phyloP scores from a whole-genome alignment of 2,329 filamentous ascomycete species.

The Exophiala sp. region DNA sequence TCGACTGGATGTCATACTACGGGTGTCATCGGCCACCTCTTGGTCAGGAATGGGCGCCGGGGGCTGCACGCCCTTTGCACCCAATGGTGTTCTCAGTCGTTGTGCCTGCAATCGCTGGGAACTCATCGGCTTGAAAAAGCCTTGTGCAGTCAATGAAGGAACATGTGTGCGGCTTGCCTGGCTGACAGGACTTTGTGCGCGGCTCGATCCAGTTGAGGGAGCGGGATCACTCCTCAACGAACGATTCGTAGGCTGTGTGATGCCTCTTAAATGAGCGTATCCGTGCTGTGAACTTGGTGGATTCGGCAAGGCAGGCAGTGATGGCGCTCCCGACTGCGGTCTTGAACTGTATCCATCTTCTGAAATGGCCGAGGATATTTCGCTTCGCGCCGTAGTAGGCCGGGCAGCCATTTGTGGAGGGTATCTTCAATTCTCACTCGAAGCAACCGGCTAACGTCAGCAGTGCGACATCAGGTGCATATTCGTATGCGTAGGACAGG shows the following conservation, averaged over 20 bases:
- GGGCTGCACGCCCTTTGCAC: constrained; percentile 31
- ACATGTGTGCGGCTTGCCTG: constrained; percentile 78
- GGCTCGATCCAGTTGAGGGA: constrained; percentile 43
- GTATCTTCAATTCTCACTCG: not conserved
- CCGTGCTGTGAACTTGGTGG: constrained; percentile 25
- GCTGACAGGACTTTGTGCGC: constrained; percentile 54
- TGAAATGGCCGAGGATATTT: constrained; percentile 30
- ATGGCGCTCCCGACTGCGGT: constrained; percentile 18
- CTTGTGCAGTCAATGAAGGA: constrained; percentile 78
- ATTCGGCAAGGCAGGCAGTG: constrained; percentile 22
- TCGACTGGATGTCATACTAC: constrained; percentile 55
- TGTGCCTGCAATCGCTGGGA: constrained; percentile 91
- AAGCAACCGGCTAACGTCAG: constrained; percentile 16
- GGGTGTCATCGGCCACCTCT: constrained; percentile 47
- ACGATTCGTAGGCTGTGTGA: constrained; percentile 25
- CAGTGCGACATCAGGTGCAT: constrained; percentile 22
- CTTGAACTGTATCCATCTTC: constrained; percentile 28
- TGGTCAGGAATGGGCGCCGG: constrained; percentile 36
- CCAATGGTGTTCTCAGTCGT: constrained; percentile 54
- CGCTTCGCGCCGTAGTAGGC: constrained; percentile 27
- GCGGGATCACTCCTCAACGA: constrained; percentile 22
- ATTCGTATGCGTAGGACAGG: constrained; percentile 10
- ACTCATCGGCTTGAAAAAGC: constrained; percentile 95
- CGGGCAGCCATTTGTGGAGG: constrained; percentile 22
- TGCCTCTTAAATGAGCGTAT: constrained; percentile 25